A percentile compares a stretch with the other conserved stretches of the same genome.
phyloP scores from a whole-genome alignment of 495 filamentous ascomycete species.

The Chaetomium fimeti region DNA sequence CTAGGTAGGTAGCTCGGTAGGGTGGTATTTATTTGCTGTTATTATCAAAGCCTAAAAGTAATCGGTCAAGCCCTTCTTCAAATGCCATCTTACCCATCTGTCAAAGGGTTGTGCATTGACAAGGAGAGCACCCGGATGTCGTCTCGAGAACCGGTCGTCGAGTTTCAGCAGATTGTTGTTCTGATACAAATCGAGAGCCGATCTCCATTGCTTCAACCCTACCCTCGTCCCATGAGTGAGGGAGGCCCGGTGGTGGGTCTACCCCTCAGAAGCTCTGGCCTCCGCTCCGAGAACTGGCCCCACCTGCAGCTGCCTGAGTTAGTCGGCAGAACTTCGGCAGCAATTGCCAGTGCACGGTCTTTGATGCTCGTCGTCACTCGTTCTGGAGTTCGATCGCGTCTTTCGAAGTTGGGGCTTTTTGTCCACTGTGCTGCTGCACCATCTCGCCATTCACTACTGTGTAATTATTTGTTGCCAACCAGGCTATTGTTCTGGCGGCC shows the following conservation, averaged over 20 bases:
- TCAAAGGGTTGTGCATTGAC: no score
- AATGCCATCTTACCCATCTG: no score
- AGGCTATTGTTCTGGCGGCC: not conserved
- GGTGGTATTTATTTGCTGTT: no score
- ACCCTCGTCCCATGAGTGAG: no score
- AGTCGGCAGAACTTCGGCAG: slow-evolving; percentile 4
- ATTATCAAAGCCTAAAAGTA: no score
- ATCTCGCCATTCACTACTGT: slow-evolving; percentile 16
- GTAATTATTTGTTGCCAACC: not conserved
- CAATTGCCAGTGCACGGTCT: not conserved
- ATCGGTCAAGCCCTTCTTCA: no score
- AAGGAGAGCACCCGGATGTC: no score
- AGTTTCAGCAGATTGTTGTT: not conserved
- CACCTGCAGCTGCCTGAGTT: not conserved
- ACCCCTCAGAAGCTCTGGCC: not conserved
- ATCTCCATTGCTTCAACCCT: no score
- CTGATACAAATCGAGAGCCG: not conserved
- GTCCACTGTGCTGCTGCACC: not conserved
- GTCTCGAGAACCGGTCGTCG: no score
- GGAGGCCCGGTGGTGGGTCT: not conserved
- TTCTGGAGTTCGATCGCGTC: slow-evolving; percentile 7
- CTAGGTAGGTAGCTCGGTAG: no score
- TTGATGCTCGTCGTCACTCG: not conserved
- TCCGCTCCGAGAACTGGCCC: not conserved
- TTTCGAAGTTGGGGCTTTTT: not conserved